phyloP scores from a whole-genome alignment of 75 land plant species.

The Larix kaempferi region DNA sequence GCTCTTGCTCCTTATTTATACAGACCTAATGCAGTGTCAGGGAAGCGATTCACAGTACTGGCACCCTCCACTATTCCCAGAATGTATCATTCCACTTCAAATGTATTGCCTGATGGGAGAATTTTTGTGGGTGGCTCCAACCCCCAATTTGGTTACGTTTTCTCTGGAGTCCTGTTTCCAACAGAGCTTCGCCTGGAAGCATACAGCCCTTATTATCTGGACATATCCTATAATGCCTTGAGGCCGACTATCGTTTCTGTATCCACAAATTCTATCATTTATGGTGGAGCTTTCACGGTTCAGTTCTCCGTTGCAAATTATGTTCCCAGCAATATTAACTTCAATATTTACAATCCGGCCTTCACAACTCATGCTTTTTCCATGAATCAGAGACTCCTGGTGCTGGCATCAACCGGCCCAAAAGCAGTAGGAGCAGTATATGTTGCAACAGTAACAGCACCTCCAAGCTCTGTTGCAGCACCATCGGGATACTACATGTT shows the following conservation, averaged over 20 bases:
- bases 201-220: slow-evolving; percentile 30
- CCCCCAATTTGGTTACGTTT: slow-evolving; percentile 37
- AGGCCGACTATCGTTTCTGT: slow-evolving; percentile 17
- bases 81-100: slow-evolving; percentile 65
- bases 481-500: slow-evolving; percentile 30
- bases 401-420: slow-evolving; percentile 20
- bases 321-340: background rate
- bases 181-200: slow-evolving; percentile 63
- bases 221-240: background rate
- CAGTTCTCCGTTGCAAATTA: slow-evolving; percentile 11
- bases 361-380: slow-evolving; percentile 70
- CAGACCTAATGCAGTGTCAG: background rate
- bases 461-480: slow-evolving; percentile 18
- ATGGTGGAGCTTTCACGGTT: slow-evolving; percentile 16
- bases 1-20: slow-evolving; percentile 45
- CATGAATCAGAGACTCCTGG: slow-evolving; percentile 68
- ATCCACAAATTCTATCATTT: background rate
- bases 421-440: background rate
- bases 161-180: slow-evolving; percentile 35
- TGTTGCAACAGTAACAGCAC: slow-evolving; percentile 14
- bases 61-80: slow-evolving; percentile 32
- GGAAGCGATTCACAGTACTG: slow-evolving; percentile 24
- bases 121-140: slow-evolving; percentile 64
- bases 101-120: slow-evolving; percentile 48
- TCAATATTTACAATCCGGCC: slow-evolving; percentile 25